Evolutionary conservation across 78 protist species (phyloP), one percentile per base, ranked within the genome.

Genomic region (Dictyostelium purpureum): DNA sequence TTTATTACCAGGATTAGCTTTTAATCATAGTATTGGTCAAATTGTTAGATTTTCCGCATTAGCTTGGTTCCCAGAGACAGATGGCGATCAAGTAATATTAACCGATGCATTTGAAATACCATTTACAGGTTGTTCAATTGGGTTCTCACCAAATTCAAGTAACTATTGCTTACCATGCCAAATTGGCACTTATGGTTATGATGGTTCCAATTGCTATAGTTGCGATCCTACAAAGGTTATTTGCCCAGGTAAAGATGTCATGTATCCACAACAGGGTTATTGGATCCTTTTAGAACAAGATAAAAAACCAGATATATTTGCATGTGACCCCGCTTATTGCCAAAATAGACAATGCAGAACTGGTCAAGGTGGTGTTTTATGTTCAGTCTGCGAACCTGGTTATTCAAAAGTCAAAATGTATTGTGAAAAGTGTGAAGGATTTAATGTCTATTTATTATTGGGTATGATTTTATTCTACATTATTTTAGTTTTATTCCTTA

Each of bases 291-390:
- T 63, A 6, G 71, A 63, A 18, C 43, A 71, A 12, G 11, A 47
- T 35, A 19, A 67, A n/a, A 35, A 45, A 24, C 82, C 78, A 61
- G 51, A 66, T 0, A 45, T 85, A 31, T 85, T 59, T 35, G 56
- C 37, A 43, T 85, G 92, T 47, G 92, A 85, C 19, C 92, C 80
- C 1, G 49, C 76, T 37, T 57, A 54, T 19, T 85, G 92, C 59
- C 35, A 40, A 14, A 0, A 19, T 6, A 35, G 66, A 14, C 14
- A 43, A 31, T 85, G 92, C 47, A 42, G 92, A 28, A 70, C 12
- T 0, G 43, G 38, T 73, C 77, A 73, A 51, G 12, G 9, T 31
- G 92, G 92, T 31, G 19, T 24, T 6, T 21, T 85, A 4, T 85
- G 92, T 33, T 37, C 74, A 16, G 26, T 56, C 0, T 85, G 92